Evolutionary conservation across 768 basidiomycete species (phyloP).

Genomic region (Tephrocybe sp.): DNA sequence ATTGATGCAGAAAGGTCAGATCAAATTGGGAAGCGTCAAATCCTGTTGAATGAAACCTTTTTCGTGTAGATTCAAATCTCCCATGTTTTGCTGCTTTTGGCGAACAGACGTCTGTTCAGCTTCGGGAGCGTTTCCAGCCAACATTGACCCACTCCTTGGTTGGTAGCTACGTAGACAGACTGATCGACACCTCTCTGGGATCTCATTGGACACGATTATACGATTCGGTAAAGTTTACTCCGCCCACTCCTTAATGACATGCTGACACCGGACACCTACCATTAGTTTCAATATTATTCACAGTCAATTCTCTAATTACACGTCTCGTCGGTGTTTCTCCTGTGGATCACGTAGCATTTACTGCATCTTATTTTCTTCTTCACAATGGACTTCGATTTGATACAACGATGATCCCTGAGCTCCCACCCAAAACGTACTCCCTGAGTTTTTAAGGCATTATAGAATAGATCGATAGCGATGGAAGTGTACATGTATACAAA

Average conservation of each 20-base stretch:
- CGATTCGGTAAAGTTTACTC: conserved; percentile 68
- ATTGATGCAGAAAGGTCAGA: conserved; percentile 88
- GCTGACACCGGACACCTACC: conserved; percentile 1
- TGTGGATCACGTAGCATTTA: neutral
- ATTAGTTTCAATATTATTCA: conserved; percentile 90
- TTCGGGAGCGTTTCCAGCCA: conserved; percentile 93
- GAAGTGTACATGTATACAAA: conserved; percentile 13
- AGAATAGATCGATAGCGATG: conserved; percentile 2
- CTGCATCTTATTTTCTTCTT: neutral
- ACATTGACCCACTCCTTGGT: conserved; percentile 81
- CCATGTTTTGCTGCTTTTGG: conserved; percentile 91
- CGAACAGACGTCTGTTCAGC: conserved; percentile 82
- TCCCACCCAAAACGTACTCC: too few relatives aligned
- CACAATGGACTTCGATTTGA: neutral
- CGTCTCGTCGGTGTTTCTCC: neutral
- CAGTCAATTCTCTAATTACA: conserved; percentile 69
- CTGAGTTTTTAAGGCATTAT: neutral
- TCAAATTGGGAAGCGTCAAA: too few relatives aligned
- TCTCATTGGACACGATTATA: conserved; percentile 95
- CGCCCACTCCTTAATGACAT: neutral
- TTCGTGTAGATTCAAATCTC: conserved; percentile 68
- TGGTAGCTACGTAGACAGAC: conserved; percentile 83
- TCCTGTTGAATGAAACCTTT: too few relatives aligned
- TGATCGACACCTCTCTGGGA: conserved; percentile 87
- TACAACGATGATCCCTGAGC: too few relatives aligned